Evolutionary conservation across 208 protist species (phyloP).

Genomic region (Trypanosoma avium): DNA sequence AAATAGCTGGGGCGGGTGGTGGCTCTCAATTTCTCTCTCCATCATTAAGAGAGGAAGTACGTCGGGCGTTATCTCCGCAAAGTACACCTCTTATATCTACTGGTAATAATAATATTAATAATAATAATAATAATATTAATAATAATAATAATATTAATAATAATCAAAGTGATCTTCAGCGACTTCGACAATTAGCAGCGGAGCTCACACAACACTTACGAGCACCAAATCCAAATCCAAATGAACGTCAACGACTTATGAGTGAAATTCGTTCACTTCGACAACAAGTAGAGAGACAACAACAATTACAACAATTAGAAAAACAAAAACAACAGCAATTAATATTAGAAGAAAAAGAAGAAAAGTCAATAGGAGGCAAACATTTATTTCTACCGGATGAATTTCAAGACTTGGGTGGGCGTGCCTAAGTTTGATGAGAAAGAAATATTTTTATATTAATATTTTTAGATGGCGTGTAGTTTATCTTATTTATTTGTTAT

Average conservation of each 20-base stretch:
- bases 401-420: too few species aligned
- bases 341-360: background rate
- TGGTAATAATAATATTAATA: background rate
- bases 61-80: constrained; percentile 2
- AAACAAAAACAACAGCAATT: background rate
- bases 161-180: constrained; percentile 12
- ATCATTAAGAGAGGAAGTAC: constrained; percentile 15
- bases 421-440: too few species aligned
- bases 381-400: background rate
- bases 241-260: constrained; percentile 36
- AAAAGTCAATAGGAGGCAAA: background rate
- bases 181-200: constrained; percentile 29
- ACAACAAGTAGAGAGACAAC: constrained; percentile 18
- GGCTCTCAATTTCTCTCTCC: constrained; percentile 11
- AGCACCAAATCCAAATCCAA: constrained; percentile 18
- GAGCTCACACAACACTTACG: constrained; percentile 37
- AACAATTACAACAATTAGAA: background rate
- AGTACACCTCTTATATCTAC: background rate
- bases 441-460: too few species aligned
- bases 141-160: background rate
- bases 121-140: background rate
- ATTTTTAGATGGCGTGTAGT: too few species aligned
- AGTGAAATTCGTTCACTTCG: constrained; percentile 36
- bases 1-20: background rate
- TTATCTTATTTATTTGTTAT: too few species aligned